Conservation (phyloP, 1,139 yeast genomes). For the Pichia sp. region DNA sequence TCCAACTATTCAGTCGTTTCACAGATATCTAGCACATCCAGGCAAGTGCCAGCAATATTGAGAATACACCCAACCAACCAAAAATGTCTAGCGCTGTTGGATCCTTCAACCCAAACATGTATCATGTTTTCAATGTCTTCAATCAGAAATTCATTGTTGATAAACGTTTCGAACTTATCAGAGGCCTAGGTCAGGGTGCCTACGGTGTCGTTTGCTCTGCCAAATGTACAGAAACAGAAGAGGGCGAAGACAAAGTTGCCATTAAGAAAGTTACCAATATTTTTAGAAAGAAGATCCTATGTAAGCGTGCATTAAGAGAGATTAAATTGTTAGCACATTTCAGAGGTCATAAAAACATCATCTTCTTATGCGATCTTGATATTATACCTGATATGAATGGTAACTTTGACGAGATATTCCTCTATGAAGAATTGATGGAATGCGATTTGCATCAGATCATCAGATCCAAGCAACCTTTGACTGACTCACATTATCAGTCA, state of each 20-base stretch:
- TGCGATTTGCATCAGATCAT: slow-evolving; percentile 98
- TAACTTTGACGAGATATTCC: slow-evolving; percentile 81
- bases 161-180: slow-evolving; percentile 73
- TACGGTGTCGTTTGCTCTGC: slow-evolving; percentile 97
- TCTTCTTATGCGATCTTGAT: slow-evolving; percentile 89
- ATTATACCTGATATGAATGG: slow-evolving; percentile 66
- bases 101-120: slow-evolving; percentile 45
- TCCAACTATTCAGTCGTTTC: no score
- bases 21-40: no score
- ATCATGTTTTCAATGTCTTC: slow-evolving; percentile 46
- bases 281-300: slow-evolving; percentile 77
- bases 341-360: slow-evolving; percentile 83
- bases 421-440: slow-evolving; percentile 95
- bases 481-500: slow-evolving; percentile 92
- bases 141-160: slow-evolving; percentile 89
- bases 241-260: slow-evolving; percentile 79
- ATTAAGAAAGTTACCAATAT: slow-evolving; percentile 92
- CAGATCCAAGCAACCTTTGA: slow-evolving; percentile 85
- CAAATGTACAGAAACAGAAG: slow-evolving; percentile 60
- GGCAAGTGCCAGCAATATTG: no score
- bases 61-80: neutral
- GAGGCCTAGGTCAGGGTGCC: slow-evolving; percentile 95
- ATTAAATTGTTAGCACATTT: slow-evolving; percentile 82
- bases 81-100: slow-evolving; percentile 43
- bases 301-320: slow-evolving; percentile 87